Percentiles rank a stretch among this genome's conserved stretches.
These are phyloP conservation scores for Westerdykella sp. DNA, from an alignment of 2,329 filamentous ascomycete species.

Conservation along the genomic window DNA sequence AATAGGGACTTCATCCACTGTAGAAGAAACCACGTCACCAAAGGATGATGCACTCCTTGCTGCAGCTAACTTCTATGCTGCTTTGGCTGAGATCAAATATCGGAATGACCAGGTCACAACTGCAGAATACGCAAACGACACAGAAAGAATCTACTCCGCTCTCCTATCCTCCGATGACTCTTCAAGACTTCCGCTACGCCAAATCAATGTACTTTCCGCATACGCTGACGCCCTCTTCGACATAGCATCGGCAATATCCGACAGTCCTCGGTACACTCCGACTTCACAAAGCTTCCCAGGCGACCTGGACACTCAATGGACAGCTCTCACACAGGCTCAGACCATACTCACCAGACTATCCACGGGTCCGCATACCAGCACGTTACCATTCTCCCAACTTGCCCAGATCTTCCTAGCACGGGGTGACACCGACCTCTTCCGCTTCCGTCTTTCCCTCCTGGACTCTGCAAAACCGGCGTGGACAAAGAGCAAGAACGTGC, in stretches of 20 bases:
- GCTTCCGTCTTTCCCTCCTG: constrained; percentile 25
- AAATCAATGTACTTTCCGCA: constrained; percentile 48
- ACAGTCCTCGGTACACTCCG: constrained; percentile 12
- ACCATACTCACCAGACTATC: constrained; percentile 23
- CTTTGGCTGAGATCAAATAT: constrained; percentile 53
- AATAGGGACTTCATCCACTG: constrained; percentile 15
- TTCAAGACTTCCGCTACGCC: constrained; percentile 41
- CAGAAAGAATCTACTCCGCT: constrained; percentile 30
- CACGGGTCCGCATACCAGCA: constrained; percentile 9
- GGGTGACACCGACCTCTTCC: constrained; percentile 30
- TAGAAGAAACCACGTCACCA: constrained; percentile 31
- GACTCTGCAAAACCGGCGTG: constrained; percentile 21
- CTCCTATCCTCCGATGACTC: constrained; percentile 15
- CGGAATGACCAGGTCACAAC: constrained; percentile 46
- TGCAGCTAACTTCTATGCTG: constrained; percentile 51
- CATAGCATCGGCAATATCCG: constrained; percentile 46
- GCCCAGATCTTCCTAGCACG: constrained; percentile 29
- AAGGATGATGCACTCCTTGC: constrained; percentile 50
- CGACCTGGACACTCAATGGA: constrained; percentile 27
- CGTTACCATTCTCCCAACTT: constrained; percentile 20
- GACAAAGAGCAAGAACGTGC: constrained; percentile 26
- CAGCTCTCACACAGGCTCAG: constrained; percentile 27
- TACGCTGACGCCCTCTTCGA: constrained; percentile 53
- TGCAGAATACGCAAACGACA: constrained; percentile 46
- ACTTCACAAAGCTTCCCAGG: constrained; percentile 9